A percentile compares a stretch with the other conserved stretches of the same genome.
Conservation (phyloP, 257 asterid genomes). For the Solanum peruvianum region DNA sequence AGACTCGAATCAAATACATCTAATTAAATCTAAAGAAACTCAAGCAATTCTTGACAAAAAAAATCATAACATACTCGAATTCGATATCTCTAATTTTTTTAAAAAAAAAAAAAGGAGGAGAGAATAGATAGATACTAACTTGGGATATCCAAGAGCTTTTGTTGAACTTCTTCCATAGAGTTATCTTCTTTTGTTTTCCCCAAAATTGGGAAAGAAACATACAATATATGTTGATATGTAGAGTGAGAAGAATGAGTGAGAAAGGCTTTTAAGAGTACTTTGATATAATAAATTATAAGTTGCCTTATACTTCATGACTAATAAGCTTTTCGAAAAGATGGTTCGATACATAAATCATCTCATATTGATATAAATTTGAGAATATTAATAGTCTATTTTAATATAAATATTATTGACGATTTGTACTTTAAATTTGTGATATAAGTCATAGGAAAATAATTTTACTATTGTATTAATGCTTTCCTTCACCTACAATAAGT, state of each 20-base stretch:
- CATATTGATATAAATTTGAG: accelerated
- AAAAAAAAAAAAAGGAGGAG: no score
- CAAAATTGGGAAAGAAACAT: not conserved
- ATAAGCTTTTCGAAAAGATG: not conserved
- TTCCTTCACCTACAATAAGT: no score
- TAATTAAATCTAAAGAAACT: no score
- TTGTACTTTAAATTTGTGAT: no score
- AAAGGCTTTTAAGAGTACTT: not conserved
- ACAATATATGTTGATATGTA: not conserved
- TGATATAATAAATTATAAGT: not conserved
- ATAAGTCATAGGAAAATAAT: accelerated
- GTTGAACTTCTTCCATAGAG: not conserved
- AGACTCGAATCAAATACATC: no score
- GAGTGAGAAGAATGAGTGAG: not conserved
- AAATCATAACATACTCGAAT: no score
- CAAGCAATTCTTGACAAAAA: no score
- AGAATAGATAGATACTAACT: not conserved
- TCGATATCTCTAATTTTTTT: no score
- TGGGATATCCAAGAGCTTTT: not conserved
- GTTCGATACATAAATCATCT: no score
- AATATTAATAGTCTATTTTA: no score
- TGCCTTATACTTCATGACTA: not conserved
- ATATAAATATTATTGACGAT: no score
- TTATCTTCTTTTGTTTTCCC: not conserved
- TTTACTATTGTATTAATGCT: accelerated